Evolutionary conservation across 2,329 filamentous ascomycete species (phyloP).

Genomic region (Sclerotinia nivalis): DNA sequence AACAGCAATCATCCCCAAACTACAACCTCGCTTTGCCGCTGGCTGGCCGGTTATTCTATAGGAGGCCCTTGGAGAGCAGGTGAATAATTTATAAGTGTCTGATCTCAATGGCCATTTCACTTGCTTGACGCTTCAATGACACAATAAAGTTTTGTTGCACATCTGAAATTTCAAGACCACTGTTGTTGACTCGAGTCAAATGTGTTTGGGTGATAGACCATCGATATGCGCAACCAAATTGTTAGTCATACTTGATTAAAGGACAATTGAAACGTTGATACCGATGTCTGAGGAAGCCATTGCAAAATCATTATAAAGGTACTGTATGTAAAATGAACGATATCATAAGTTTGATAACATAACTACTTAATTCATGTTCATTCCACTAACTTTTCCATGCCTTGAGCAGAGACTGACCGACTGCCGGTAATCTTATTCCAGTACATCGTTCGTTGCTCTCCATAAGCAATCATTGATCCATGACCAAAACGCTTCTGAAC

Average conservation of each 20-base stretch:
- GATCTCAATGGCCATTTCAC: no score
- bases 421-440: no score
- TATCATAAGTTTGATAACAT: not conserved
- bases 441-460: not conserved
- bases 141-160: not conserved
- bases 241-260: not conserved
- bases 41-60: no score
- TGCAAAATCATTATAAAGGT: no score
- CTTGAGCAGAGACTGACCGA: not conserved
- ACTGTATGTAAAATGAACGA: not conserved
- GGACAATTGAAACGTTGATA: not conserved
- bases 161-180: not conserved
- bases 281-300: not conserved
- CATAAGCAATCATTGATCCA: constrained; percentile 24
- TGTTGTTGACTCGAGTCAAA: not conserved
- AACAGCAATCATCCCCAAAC: no score
- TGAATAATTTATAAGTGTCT: no score
- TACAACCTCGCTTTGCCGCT: no score
- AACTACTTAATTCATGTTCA: not conserved
- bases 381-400: not conserved
- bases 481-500: constrained; percentile 38
- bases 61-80: no score
- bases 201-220: not conserved
- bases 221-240: not conserved
- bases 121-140: no score